These are phyloP conservation scores for Annulohypoxylon stygium DNA, from an alignment of 495 filamentous ascomycete genomes.

Conservation along the genomic window DNA sequence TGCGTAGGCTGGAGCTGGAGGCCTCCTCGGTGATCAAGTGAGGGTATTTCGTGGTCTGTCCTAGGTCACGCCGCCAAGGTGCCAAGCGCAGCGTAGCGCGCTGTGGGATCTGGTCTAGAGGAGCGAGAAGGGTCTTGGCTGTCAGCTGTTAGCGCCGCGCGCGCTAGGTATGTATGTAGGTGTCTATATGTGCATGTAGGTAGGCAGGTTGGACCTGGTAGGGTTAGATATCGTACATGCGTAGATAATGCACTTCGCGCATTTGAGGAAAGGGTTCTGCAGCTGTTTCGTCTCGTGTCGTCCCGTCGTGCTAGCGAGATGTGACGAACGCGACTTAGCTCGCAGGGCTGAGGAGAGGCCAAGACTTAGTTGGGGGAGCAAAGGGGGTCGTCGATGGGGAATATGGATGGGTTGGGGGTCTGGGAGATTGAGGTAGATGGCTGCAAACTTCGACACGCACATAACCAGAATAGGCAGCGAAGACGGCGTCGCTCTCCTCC, in stretches of 20 bases:
- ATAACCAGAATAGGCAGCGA: background rate
- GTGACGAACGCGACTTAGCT: constrained; percentile 30
- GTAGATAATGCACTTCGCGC: background rate
- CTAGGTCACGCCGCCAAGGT: constrained; percentile 1
- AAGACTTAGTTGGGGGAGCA: constrained; percentile 20
- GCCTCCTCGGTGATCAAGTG: constrained; percentile 21
- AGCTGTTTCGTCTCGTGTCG: constrained; percentile 18
- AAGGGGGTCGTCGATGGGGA: constrained; percentile 1
- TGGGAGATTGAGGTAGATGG: background rate
- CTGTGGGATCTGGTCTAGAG: background rate
- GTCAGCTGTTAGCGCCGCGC: constrained; percentile 7
- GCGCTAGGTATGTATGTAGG: background rate
- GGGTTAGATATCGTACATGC: background rate
- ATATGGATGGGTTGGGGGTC: background rate
- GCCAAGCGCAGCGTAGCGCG: constrained; percentile 1
- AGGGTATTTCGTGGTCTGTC: background rate
- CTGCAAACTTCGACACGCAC: background rate
- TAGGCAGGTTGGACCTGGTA: too few species aligned
- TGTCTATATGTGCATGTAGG: too few species aligned
- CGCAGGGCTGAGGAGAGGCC: constrained; percentile 42
- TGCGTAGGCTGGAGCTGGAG: constrained; percentile 4
- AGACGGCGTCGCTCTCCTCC: background rate
- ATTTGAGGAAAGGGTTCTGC: background rate
- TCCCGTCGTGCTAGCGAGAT: constrained; percentile 17
- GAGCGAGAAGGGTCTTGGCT: constrained; percentile 6